phyloP scores from a whole-genome alignment of 2,329 filamentous ascomycete species.

The Graphium sp. region DNA sequence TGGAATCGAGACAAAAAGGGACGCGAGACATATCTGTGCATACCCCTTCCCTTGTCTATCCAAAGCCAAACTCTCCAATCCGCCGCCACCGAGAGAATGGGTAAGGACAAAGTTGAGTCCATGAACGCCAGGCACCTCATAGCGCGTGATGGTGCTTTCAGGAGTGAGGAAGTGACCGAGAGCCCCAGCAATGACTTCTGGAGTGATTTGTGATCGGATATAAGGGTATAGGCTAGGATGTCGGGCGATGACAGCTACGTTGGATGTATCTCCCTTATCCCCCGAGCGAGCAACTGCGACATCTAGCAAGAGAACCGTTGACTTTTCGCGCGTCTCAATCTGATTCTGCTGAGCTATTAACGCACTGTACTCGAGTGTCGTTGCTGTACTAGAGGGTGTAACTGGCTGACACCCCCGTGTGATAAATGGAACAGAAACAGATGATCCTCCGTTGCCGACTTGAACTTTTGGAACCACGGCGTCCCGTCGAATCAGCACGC shows the following conservation, averaged over 20 bases:
- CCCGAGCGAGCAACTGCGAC: conserved; percentile 3
- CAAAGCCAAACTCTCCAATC: conserved; percentile 2
- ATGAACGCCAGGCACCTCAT: conserved; percentile 2
- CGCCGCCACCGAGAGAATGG: conserved; percentile 2
- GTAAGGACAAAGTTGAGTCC: conserved; percentile 4
- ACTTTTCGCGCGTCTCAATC: no score
- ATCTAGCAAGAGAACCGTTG: conserved; percentile 1
- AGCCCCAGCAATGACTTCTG: neutral
- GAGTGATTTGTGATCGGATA: conserved; percentile 1
- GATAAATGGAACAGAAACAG: neutral
- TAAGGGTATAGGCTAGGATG: conserved; percentile 1
- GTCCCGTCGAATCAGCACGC: conserved; percentile 1
- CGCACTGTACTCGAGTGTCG: neutral
- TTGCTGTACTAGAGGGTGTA: neutral
- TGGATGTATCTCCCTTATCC: conserved; percentile 4
- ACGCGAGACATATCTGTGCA: conserved; percentile 3
- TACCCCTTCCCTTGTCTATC: conserved; percentile 4
- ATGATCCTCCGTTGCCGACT: neutral
- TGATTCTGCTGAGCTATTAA: neutral
- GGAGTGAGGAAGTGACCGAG: conserved; percentile 1
- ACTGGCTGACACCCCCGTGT: neutral
- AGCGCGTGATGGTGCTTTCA: conserved; percentile 2
- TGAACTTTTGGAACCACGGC: neutral
- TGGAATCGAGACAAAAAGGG: conserved; percentile 1
- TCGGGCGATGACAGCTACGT: conserved; percentile 2